Evolutionary conservation across 1,139 yeast genomes (phyloP), one percentile per base, ranked within the genome.

Genomic region (Yamadazyma dushanensis): DNA sequence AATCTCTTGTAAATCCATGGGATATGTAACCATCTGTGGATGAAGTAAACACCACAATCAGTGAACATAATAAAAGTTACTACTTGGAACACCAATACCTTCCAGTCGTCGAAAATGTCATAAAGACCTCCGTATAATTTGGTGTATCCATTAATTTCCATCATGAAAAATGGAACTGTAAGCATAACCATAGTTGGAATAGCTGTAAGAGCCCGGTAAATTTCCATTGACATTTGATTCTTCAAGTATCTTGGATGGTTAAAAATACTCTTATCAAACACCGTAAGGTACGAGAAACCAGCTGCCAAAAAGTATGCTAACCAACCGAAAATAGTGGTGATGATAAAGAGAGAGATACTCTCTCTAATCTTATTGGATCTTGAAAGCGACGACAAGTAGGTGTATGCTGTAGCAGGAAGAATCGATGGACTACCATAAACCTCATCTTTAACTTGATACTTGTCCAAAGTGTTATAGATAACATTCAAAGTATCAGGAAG

Each of bases 161-260:
- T 53, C 35, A 90, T 55, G 56, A 94, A 90, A 82, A 95, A 92
- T 23, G 97, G 97, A 15, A 81, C 76, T 0, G 98, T 92, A 48
- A 87, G 70, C 28, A 77, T 45, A 15, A 94, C 94, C 97, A 92
- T 92, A 24, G 70, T 54, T 20, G 98, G 98, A 49, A 92, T 89
- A 14, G 97, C 83, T 14, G 82, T 63, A 39, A 77, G 49, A 1
- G 97, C 96, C 54, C 81, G 83, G 44, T 73, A 65, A 47, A 92
- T 84, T 58, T 92, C 98, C 59, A 87, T 66, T 6, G 75, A 63
- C 75, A 92, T 80, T 66, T 92, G 98, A 64, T 92, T 90, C 61
- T 92, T 92, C 63, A 92, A 76, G 63, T 87, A 92, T 59, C 96
- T 78, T 41, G 98, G 98, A 59, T 92, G 98, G 64, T 92, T 86